Percentiles rank a stretch among this genome's conserved stretches.
Conservation (phyloP, 2,329 filamentous ascomycete species). For the Periconia sp. region DNA sequence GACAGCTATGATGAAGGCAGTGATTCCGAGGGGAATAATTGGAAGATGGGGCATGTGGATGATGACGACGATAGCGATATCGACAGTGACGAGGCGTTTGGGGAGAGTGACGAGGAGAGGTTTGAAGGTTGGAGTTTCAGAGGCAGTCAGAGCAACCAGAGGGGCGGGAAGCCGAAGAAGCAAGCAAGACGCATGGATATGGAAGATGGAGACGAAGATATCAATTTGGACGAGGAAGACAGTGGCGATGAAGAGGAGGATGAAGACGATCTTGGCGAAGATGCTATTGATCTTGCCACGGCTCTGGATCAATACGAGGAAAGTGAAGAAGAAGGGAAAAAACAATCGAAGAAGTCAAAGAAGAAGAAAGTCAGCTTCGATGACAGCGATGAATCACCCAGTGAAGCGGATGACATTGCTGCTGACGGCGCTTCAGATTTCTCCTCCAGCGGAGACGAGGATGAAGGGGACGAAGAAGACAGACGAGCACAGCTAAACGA, state of each 20-base stretch:
- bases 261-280: constrained; percentile 65
- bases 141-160: constrained; percentile 57
- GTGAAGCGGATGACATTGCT: constrained; percentile 49
- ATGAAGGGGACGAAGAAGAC: constrained; percentile 47
- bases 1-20: constrained; percentile 72
- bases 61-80: constrained; percentile 69
- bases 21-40: constrained; percentile 84
- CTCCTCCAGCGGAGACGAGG: constrained; percentile 48
- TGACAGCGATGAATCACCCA: constrained; percentile 57
- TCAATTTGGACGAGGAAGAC: constrained; percentile 54
- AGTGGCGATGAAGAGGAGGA: constrained; percentile 53
- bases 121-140: constrained; percentile 77
- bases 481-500: constrained; percentile 67
- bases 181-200: constrained; percentile 31
- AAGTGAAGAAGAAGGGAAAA: constrained; percentile 33
- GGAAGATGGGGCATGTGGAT: constrained; percentile 72
- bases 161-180: constrained; percentile 43
- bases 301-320: constrained; percentile 57
- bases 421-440: constrained; percentile 54
- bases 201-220: constrained; percentile 33
- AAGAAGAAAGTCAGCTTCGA: constrained; percentile 46
- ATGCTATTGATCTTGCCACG: constrained; percentile 64
- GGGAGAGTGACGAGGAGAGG: constrained; percentile 81
- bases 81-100: constrained; percentile 81
- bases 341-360: constrained; percentile 26